Evolutionary conservation across 2,329 filamentous ascomycete species (phyloP), one percentile per base, ranked within the genome.

Genomic region (Blastomyces emzantsi): DNA sequence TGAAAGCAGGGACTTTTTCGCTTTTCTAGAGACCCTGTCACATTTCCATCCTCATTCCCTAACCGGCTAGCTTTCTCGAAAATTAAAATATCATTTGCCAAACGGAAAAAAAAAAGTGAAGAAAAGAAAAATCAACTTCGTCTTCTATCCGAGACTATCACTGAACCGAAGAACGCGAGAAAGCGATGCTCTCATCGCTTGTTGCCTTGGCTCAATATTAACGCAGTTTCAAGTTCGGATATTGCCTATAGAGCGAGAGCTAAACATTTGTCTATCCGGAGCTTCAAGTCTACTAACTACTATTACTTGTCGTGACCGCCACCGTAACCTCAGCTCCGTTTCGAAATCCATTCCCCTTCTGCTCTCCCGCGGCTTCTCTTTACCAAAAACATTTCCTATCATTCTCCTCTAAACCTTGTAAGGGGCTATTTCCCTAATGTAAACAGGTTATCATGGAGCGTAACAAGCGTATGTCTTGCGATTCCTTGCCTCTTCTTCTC

Each of bases 391-490:
- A 36, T 0, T 30, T 56, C 17, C 52, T 19, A 56, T 33, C n/a
- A 30, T 2, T 56, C 25, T 52, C 11, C 11, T 52, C 22, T n/a
- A 33, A 3, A 36, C 41, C 39, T 47, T 49, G 25, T 15, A 1
- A n/a, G 1, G 41, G 6, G 9, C 3, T 47, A 1, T 33, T 17
- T n/a, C 13, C 25, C 3, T 47, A 22, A 43, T 58, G 36, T 22
- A 41, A 19, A 49, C 25, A 30, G 57, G 57, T 30, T 28, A 60
- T 60, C 57, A 60, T 60, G 57, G 57, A 60, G 41, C 43, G 8
- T 15, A 33, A 49, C 41, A 60, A 60, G 8, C 28, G 57, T 60
- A 60, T 30, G 15, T n/a, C 43, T 4, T 30, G 25, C 2, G 13
- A 11, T 3, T 47, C 4, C 13, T 13, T 49, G 1, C 25, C 19